A percentile compares a stretch with the other conserved stretches of the same genome.
Conservation (phyloP, 371 early-diverging fungal species). For the Mucor ambiguus region DNA sequence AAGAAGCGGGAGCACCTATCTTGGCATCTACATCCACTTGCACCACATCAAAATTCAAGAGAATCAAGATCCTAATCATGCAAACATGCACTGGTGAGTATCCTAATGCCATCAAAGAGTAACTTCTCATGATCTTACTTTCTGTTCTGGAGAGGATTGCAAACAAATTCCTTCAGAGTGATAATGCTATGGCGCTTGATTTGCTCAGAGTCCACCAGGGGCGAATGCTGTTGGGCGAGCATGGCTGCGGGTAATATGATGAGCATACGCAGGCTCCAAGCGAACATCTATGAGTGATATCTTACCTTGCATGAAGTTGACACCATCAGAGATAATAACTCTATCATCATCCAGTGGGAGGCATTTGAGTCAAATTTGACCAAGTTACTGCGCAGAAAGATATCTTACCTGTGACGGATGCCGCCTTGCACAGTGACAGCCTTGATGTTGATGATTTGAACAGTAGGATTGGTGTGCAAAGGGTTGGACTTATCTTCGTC, state of each 20-base stretch:
- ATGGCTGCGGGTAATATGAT: conserved; percentile 47
- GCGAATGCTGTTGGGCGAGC: conserved; percentile 62
- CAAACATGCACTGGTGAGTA: background rate
- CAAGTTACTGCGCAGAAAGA: background rate
- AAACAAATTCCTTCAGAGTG: conserved; percentile 48
- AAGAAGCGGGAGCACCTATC: conserved; percentile 47
- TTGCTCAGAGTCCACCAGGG: conserved; percentile 44
- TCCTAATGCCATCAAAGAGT: background rate
- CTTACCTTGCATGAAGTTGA: conserved; percentile 66
- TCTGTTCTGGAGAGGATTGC: conserved; percentile 59
- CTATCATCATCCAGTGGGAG: no score
- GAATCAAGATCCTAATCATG: conserved; percentile 53
- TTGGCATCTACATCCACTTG: conserved; percentile 33
- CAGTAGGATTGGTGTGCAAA: conserved; percentile 35
- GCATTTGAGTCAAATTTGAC: background rate
- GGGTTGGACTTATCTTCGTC: conserved; percentile 36
- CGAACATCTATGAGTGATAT: background rate
- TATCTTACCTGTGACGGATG: conserved; percentile 60
- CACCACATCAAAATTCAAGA: conserved; percentile 54
- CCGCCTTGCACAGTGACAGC: conserved; percentile 32
- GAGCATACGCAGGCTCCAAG: background rate
- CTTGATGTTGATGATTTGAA: conserved; percentile 73
- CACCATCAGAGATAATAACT: conserved; percentile 74
- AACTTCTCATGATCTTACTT: conserved; percentile 39
- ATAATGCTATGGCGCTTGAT: conserved; percentile 59